Base-by-base conservation (phyloP, 176 grass and related monocot genomes). In the Aegilops speltoides region DNA sequence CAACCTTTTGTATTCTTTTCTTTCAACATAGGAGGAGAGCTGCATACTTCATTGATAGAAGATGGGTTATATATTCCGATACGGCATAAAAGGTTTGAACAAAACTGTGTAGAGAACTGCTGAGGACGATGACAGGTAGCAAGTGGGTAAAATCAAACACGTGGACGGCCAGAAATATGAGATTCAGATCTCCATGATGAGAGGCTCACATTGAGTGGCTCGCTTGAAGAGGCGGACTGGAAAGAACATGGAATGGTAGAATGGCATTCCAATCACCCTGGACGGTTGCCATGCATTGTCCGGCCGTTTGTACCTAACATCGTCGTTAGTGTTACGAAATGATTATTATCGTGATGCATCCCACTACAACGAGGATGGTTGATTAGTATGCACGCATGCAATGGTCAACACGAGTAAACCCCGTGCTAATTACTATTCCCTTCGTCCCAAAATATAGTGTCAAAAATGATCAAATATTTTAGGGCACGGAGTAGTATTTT, bases 111-210 rank as follows among this genome's bases (percentile, higher is more conserved):
- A 28, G 14, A 16, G 45, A 20, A 76, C 73, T 28, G 73, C 48
- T 50, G 17, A 70, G 67, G 33, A 70, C 67, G 33, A 37, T 37
- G 33, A 22, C 33, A 70, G 36, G 67, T 70, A 70, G 67, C 32
- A 70, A 22, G 67, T 70, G 73, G 73, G 41, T 28, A 52, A 25
- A 3, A 76, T 52, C 17, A 64, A 61, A 82, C 85, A 91, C 76
- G 62, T 91, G 81, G 77, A 85, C 61, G 81, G 85, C n/a, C 81
- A 68, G 26, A 31, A 69, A 41, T 22, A 60, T 28, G 14, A 87
- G 68, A 84, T 84, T 80, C 85, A 80, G 89, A 84, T 80, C 75
- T 76, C 48, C 76, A 69, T 14, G 85, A 61, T 25, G 81, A n/a
- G 80, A 73, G 85, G 81, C 68, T 68, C 67, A 68, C 23, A 79